A percentile compares a stretch with the other conserved stretches of the same genome.
Evolutionary conservation across 2,329 filamentous ascomycete genomes (phyloP).

Genomic region (Trichoderma atrobrunneum): DNA sequence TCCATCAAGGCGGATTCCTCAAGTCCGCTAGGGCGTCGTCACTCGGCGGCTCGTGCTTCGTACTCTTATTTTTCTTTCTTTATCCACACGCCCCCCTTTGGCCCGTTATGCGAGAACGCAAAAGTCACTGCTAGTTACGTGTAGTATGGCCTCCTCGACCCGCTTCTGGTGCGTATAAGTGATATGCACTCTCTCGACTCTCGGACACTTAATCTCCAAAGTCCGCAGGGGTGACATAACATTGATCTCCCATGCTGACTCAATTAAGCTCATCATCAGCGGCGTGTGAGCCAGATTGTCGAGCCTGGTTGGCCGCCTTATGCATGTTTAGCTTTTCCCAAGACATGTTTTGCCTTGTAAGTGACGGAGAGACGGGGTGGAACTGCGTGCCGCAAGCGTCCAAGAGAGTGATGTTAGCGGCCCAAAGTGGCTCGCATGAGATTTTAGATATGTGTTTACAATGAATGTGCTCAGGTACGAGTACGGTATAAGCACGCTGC

Average conservation of each 20-base stretch:
- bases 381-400: neutral
- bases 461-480: neutral
- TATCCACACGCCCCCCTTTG: neutral
- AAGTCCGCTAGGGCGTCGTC: neutral
- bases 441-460: neutral
- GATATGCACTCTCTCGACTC: neutral
- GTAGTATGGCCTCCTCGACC: neutral
- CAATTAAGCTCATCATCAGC: constrained; percentile 2
- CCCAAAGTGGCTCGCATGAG: neutral
- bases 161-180: constrained; percentile 7
- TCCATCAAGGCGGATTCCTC: constrained; percentile 1
- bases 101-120: neutral
- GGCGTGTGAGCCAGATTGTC: constrained; percentile 12
- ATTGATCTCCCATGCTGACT: neutral
- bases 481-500: neutral
- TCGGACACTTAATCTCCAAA: constrained; percentile 15
- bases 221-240: neutral
- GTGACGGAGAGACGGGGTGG: constrained; percentile 1
- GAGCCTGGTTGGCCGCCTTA: constrained; percentile 8
- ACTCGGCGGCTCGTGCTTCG: neutral
- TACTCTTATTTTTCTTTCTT: neutral
- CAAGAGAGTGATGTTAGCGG: neutral
- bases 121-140: neutral
- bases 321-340: neutral
- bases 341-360: neutral